Evolutionary conservation across 345 rosid genomes (phyloP).

Genomic region (Rhizophora mangle): DNA sequence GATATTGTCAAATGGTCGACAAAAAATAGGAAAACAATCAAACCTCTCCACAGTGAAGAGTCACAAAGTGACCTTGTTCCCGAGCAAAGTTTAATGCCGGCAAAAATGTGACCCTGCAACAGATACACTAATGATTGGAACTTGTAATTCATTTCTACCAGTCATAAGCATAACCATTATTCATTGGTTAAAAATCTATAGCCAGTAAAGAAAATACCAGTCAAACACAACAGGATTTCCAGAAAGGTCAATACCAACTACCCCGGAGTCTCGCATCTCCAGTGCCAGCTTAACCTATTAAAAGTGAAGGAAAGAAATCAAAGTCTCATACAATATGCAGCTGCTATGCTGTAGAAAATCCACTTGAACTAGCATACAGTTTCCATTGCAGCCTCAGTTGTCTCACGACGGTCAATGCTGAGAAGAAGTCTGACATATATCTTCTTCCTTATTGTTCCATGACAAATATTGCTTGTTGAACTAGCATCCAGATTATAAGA

Average conservation of each 20-base stretch:
- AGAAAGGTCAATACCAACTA: constrained; percentile 89
- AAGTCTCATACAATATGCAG: constrained; percentile 9
- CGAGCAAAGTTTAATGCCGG: constrained; percentile 76
- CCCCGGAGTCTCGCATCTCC: constrained; percentile 74
- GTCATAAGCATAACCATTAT: neutral
- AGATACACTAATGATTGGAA: constrained; percentile 19
- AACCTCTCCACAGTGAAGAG: constrained; percentile 99
- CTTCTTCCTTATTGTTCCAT: constrained; percentile 50
- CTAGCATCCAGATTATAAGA: constrained; percentile 19
- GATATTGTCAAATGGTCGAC: neutral
- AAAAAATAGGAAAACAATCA: constrained; percentile 18
- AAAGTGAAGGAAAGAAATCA: constrained; percentile 3
- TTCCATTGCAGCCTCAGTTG: constrained; percentile 81
- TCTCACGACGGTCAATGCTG: constrained; percentile 92
- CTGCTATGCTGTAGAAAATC: neutral
- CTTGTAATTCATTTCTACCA: neutral
- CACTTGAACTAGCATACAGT: constrained; percentile 51
- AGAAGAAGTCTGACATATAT: constrained; percentile 87
- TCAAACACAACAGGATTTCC: constrained; percentile 86
- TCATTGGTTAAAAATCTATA: neutral
- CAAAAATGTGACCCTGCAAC: constrained; percentile 67
- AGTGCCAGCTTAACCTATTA: constrained; percentile 78
- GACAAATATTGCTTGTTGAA: constrained; percentile 23
- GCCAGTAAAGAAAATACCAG: constrained; percentile 44
- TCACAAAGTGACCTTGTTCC: constrained; percentile 67